These are phyloP conservation scores for Odontarrhena argentea DNA, from an alignment of 345 rosid species.

Conservation along the genomic window DNA sequence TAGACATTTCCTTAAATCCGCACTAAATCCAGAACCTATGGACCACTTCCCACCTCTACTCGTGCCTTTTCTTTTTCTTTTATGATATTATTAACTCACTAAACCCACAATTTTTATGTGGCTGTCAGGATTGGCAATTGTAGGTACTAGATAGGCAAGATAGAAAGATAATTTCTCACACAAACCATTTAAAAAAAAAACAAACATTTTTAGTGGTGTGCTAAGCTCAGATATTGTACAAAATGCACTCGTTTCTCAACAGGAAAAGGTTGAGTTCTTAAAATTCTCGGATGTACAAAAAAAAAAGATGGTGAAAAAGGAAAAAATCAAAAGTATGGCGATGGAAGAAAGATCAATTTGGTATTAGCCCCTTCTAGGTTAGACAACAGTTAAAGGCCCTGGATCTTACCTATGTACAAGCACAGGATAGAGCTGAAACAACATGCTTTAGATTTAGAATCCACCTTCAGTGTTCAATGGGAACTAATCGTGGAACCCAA, in stretches of 20 bases:
- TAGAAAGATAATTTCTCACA: conserved; percentile 10
- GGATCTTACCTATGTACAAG: conserved; percentile 43
- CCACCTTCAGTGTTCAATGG: conserved; percentile 39
- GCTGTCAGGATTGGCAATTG: conserved; percentile 29
- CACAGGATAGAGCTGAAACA: conserved; percentile 18
- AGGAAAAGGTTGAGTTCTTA: conserved; percentile 27
- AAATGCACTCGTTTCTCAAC: conserved; percentile 43
- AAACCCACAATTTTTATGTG: conserved; percentile 31
- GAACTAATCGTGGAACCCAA: conserved; percentile 53
- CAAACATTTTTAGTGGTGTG: conserved; percentile 7
- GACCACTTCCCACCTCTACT: conserved; percentile 36
- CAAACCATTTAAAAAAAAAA: not conserved
- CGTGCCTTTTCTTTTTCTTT: conserved; percentile 23
- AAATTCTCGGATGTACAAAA: conserved; percentile 40
- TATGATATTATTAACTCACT: conserved; percentile 10
- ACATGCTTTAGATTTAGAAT: conserved; percentile 29
- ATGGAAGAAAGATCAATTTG: conserved; percentile 11
- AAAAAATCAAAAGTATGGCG: conserved; percentile 16
- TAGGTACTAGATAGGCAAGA: conserved; percentile 15
- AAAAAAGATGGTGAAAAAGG: conserved; percentile 13
- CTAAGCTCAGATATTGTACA: conserved; percentile 23
- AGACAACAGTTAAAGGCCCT: conserved; percentile 32
- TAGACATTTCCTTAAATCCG: conserved; percentile 42
- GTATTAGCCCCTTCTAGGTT: conserved; percentile 33
- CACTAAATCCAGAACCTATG: conserved; percentile 37